A percentile compares a stretch with the other conserved stretches of the same genome.
Conservation (phyloP, 2,329 filamentous ascomycete species). For the Penicillium sp. region DNA sequence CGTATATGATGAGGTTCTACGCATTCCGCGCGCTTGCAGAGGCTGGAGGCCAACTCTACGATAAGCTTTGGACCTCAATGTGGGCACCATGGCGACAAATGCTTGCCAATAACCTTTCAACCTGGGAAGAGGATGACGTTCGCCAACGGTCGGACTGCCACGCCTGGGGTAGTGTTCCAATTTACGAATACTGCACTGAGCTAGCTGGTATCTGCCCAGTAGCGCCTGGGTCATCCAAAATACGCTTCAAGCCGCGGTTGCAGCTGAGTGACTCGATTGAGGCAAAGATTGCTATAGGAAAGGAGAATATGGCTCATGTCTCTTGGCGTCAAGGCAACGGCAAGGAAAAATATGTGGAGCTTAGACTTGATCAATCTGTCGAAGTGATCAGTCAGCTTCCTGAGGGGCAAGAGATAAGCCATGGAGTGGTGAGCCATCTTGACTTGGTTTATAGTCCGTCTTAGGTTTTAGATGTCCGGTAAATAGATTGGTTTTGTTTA, state of each 20-base stretch:
- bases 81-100: slow-evolving; percentile 49
- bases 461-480: background rate
- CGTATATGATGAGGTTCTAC: slow-evolving; percentile 52
- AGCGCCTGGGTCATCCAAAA: slow-evolving; percentile 21
- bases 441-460: slow-evolving; percentile 1
- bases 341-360: slow-evolving; percentile 21
- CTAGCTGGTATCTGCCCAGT: slow-evolving; percentile 35
- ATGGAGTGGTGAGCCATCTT: slow-evolving; percentile 27
- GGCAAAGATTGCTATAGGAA: slow-evolving; percentile 32
- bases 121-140: slow-evolving; percentile 53
- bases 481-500: background rate
- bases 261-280: slow-evolving; percentile 19
- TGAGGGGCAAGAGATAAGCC: slow-evolving; percentile 15
- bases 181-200: slow-evolving; percentile 52
- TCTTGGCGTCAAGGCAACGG: slow-evolving; percentile 21
- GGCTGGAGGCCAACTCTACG: slow-evolving; percentile 43
- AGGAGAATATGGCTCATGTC: slow-evolving; percentile 31
- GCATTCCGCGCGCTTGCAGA: slow-evolving; percentile 46
- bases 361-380: slow-evolving; percentile 27
- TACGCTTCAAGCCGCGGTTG: slow-evolving; percentile 32
- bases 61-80: slow-evolving; percentile 39
- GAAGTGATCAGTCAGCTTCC: slow-evolving; percentile 30
- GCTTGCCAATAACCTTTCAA: slow-evolving; percentile 48
- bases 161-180: slow-evolving; percentile 52
- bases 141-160: slow-evolving; percentile 53